Conservation (phyloP, 164 flowering plant species). For the Berberis vulgaris region DNA sequence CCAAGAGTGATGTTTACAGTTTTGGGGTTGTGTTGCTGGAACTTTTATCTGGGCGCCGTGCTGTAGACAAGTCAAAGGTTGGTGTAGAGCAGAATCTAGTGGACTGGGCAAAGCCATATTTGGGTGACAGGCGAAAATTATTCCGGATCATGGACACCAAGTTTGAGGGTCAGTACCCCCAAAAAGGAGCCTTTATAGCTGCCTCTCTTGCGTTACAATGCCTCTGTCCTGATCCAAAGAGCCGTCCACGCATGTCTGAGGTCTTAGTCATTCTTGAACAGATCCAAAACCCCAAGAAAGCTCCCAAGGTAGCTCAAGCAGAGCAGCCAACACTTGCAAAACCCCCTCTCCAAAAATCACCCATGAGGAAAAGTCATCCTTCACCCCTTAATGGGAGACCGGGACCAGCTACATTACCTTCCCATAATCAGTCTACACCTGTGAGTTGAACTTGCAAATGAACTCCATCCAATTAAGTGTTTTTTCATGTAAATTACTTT, state of each 20-base stretch:
- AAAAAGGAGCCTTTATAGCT: constrained; percentile 55
- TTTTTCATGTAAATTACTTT: no score
- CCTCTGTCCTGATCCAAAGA: constrained; percentile 42
- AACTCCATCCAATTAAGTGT: no score
- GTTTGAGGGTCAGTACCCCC: constrained; percentile 57
- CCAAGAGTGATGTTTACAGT: constrained; percentile 74
- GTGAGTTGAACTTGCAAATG: no score
- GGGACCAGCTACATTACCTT: no score
- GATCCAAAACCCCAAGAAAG: constrained; percentile 32
- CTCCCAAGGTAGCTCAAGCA: constrained; percentile 19
- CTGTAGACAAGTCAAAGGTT: constrained; percentile 42
- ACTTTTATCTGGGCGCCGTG: constrained; percentile 51
- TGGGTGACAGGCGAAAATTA: constrained; percentile 45
- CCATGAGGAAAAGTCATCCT: constrained; percentile 18
- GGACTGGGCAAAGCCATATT: constrained; percentile 66
- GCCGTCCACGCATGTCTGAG: constrained; percentile 60
- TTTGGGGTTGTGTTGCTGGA: constrained; percentile 74
- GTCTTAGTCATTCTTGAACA: constrained; percentile 57
- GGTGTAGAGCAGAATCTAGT: constrained; percentile 55
- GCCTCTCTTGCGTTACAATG: constrained; percentile 63
- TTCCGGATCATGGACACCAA: constrained; percentile 67
- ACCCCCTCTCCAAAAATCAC: constrained; percentile 21
- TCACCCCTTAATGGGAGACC: constrained; percentile 20
- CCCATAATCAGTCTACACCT: no score
- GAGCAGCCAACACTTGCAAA: constrained; percentile 12